Base-by-base conservation (phyloP, 2,329 filamentous ascomycete genomes). In the Calonectria pseudoreteaudii region DNA sequence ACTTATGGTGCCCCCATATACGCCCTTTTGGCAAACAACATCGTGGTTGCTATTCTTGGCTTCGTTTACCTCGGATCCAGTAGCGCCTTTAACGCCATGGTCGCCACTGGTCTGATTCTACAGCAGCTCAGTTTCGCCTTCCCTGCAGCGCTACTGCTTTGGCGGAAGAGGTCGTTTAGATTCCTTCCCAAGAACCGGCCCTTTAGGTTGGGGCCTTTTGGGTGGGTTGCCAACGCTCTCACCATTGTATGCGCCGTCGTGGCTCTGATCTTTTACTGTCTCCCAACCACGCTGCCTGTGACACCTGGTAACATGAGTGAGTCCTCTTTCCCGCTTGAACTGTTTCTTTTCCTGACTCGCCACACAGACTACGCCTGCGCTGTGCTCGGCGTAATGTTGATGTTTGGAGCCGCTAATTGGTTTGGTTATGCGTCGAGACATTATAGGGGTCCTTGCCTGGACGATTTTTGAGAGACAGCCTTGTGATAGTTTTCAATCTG, bases 31-130 rank as follows among this genome's bases (percentile, higher is more conserved):
- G 72, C 72, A 20, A 74, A 74, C 31, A 47, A 56, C 16, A 7
- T 71, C 28, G 65, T 74, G 18, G 72, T 74, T 58, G 72, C 68
- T 23, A 36, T 74, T 28, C 52, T 66, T 30, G 68, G 74, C 23
- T 75, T 62, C 38, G 36, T 74, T 16, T 75, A 75, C 50, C 44
- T 75, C 23, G 74, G 68, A 10, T 74, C 74, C 4, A 74, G 44
- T 10, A 30, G 71, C n/a, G 74, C 74, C n/a, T 75, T 75, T 60
- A 75, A 75, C 23, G 71, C 68, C 56, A 68, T 74, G 62, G 68
- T 75, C 23, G 44, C 64, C 18, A 65, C 74, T 3, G 69, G 70
- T 0, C 52, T 72, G 70, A 74, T 74, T 58, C 62, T 74, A 18
- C 66, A 69, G 28, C 69, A 74, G 64, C 11, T 72, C 30, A 72